Evolutionary conservation across 2,329 filamentous ascomycete genomes (phyloP).

Genomic region (Colletotrichum somersetense): DNA sequence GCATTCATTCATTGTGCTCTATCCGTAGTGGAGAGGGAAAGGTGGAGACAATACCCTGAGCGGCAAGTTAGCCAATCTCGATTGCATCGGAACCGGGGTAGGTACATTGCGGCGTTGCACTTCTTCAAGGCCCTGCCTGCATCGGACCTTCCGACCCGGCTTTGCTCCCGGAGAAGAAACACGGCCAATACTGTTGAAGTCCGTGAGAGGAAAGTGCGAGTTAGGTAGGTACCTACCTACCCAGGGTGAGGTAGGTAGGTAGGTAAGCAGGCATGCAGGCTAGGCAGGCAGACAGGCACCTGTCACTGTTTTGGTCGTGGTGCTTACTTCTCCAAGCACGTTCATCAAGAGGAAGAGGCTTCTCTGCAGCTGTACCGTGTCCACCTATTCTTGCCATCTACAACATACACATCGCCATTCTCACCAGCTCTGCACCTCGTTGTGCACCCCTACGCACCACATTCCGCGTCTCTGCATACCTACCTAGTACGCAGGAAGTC

Average conservation of each 20-base stretch:
- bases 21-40: neutral
- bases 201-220: neutral
- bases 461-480: neutral
- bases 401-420: neutral
- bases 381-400: neutral
- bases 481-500: too few species aligned
- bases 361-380: neutral
- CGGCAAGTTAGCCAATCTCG: conserved; percentile 19
- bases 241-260: too few species aligned
- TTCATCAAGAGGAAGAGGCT: neutral
- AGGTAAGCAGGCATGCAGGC: too few species aligned
- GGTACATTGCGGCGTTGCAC: conserved; percentile 18
- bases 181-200: neutral
- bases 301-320: neutral
- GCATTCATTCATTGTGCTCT: too few species aligned
- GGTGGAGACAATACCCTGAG: neutral
- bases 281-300: neutral
- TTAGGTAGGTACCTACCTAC: neutral
- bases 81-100: conserved; percentile 30
- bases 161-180: conserved; percentile 6
- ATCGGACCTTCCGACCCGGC: conserved; percentile 9
- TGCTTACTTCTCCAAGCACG: neutral
- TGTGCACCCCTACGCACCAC: neutral
- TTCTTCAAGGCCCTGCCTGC: conserved; percentile 19
- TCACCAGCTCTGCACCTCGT: neutral